A percentile compares a stretch with the other conserved stretches of the same genome.
phyloP scores from a whole-genome alignment of 2,329 filamentous ascomycete genomes.

The Pseudopyrenochaeta lycopersici region DNA sequence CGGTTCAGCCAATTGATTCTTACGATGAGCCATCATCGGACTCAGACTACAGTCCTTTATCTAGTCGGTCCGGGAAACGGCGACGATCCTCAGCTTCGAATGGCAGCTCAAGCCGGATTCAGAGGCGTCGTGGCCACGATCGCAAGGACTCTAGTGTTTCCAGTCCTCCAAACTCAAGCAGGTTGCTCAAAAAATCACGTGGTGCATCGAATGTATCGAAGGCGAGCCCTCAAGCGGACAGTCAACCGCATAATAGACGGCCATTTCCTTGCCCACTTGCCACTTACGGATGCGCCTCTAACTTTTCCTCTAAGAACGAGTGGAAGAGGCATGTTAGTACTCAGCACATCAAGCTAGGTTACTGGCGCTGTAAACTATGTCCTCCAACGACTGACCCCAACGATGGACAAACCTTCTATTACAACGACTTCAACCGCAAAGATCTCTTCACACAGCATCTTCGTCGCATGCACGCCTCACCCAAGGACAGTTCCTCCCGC shows the following conservation, averaged over 20 bases:
- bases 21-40: conserved; percentile 43
- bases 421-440: conserved; percentile 85
- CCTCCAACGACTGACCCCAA: conserved; percentile 45
- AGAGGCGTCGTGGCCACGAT: conserved; percentile 27
- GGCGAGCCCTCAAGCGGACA: conserved; percentile 10
- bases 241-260: conserved; percentile 44
- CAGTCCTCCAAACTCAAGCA: conserved; percentile 11
- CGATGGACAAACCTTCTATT: conserved; percentile 35
- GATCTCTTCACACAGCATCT: conserved; percentile 91
- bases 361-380: conserved; percentile 79
- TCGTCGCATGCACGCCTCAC: conserved; percentile 79
- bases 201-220: conserved; percentile 19
- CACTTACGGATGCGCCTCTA: conserved; percentile 76
- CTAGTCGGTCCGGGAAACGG: conserved; percentile 26
- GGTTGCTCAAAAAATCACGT: conserved; percentile 29
- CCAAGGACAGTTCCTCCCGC: conserved; percentile 42
- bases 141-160: conserved; percentile 32
- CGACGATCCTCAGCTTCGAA: conserved; percentile 39
- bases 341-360: conserved; percentile 78
- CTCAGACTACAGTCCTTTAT: conserved; percentile 45
- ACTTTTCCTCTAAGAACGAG: conserved; percentile 86
- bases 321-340: conserved; percentile 91
- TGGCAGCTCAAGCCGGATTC: conserved; percentile 19
- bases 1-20: conserved; percentile 42
- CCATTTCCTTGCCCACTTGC: conserved; percentile 81